phyloP scores from a whole-genome alignment of 1,284 basidiomycete genomes.

The Pholiota adiposa region DNA sequence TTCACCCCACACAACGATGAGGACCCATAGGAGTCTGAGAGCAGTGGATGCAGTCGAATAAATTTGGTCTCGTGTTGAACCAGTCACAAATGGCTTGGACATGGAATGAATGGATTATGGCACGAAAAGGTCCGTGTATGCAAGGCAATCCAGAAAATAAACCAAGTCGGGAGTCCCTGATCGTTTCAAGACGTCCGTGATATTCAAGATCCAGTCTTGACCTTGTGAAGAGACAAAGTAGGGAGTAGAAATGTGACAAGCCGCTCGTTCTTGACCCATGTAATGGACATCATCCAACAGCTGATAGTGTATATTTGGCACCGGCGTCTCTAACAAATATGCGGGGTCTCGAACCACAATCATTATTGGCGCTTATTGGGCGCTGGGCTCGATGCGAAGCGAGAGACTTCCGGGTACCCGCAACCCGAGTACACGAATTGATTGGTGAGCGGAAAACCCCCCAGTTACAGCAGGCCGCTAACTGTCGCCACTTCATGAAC shows the following conservation, averaged over 20 bases:
- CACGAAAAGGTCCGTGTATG: background rate
- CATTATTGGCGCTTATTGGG: background rate
- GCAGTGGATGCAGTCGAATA: slow-evolving; percentile 41
- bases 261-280: background rate
- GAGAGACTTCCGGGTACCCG: too few relatives aligned
- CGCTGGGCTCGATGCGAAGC: background rate
- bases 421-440: too few relatives aligned
- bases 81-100: slow-evolving; percentile 16
- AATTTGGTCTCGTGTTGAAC: slow-evolving; percentile 28
- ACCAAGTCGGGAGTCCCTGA: background rate
- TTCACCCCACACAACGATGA: slow-evolving; percentile 72
- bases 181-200: background rate
- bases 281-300: too few relatives aligned
- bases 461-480: too few relatives aligned
- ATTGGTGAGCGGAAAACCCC: too few relatives aligned
- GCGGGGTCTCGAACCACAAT: too few relatives aligned
- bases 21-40: slow-evolving; percentile 61
- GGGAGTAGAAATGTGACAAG: background rate
- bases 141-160: background rate
- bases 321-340: background rate
- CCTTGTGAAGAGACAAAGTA: background rate
- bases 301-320: background rate
- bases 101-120: slow-evolving; percentile 8
- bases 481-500: too few relatives aligned
- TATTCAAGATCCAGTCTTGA: background rate